These are phyloP conservation scores for Selaginella moellendorffii DNA, from an alignment of 75 land plant species.

Conservation along the genomic window DNA sequence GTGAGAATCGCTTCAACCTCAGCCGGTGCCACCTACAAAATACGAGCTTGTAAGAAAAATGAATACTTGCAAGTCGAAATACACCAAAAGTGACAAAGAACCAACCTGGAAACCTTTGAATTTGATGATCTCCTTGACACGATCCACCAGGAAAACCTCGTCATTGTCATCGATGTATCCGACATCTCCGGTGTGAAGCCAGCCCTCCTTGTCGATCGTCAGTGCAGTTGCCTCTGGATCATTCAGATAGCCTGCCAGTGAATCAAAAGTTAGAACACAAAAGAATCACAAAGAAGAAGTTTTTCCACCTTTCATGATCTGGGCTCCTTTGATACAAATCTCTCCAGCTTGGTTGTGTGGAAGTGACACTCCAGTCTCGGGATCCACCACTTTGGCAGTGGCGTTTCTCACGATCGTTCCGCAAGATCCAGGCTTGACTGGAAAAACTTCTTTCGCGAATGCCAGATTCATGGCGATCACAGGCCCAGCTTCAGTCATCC, in stretches of 20 bases:
- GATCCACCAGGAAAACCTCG: slow-evolving; percentile 38
- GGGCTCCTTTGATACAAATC: neutral
- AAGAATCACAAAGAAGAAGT: neutral
- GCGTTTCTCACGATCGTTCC: slow-evolving; percentile 21
- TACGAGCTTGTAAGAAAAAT: too few relatives aligned
- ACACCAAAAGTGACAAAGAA: too few relatives aligned
- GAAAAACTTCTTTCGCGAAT: slow-evolving; percentile 20
- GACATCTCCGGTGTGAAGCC: slow-evolving; percentile 57
- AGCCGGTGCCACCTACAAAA: neutral
- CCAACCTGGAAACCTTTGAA: slow-evolving; percentile 51
- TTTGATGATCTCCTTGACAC: slow-evolving; percentile 63
- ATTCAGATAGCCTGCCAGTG: slow-evolving; percentile 26
- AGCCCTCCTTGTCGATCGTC: slow-evolving; percentile 34
- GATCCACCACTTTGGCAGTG: slow-evolving; percentile 18
- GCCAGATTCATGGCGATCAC: slow-evolving; percentile 26
- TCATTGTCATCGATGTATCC: slow-evolving; percentile 50
- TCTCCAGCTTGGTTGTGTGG: neutral
- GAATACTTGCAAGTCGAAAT: too few relatives aligned
- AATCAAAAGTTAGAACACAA: neutral
- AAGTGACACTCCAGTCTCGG: slow-evolving; percentile 14
- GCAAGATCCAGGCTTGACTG: slow-evolving; percentile 31
- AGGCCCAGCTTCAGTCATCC: slow-evolving; percentile 10
- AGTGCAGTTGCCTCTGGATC: slow-evolving; percentile 33
- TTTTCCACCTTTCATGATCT: slow-evolving; percentile 3
- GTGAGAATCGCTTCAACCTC: neutral